Evolutionary conservation across 805 yeast species (phyloP).

Genomic region (Wickerhamiella kurtzmanii): DNA sequence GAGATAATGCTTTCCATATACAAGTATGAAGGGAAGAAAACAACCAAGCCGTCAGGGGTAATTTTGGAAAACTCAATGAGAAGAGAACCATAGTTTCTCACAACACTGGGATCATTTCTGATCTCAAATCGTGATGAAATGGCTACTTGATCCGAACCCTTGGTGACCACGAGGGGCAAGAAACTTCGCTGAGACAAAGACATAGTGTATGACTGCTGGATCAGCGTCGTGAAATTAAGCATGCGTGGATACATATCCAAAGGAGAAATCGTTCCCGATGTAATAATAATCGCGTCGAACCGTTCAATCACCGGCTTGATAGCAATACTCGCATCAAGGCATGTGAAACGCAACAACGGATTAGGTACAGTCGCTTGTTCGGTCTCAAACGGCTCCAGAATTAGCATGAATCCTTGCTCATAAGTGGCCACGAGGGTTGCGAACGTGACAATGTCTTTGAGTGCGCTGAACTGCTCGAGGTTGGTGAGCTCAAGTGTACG

Average conservation of each 20-base stretch:
- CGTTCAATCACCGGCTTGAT: slow-evolving; percentile 93
- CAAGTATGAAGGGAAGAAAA: slow-evolving; percentile 90
- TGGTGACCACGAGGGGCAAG: slow-evolving; percentile 89
- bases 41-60: slow-evolving; percentile 97
- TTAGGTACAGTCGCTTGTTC: slow-evolving; percentile 94
- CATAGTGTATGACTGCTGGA: slow-evolving; percentile 93
- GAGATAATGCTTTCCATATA: slow-evolving; percentile 97
- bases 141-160: slow-evolving; percentile 96
- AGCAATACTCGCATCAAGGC: slow-evolving; percentile 95
- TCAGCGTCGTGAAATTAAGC: slow-evolving; percentile 85
- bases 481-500: slow-evolving; percentile 78
- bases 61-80: slow-evolving; percentile 85
- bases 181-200: slow-evolving; percentile 84
- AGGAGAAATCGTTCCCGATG: slow-evolving; percentile 97
- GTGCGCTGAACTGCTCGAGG: slow-evolving; percentile 81
- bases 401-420: slow-evolving; percentile 82
- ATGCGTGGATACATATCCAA: slow-evolving; percentile 97
- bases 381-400: slow-evolving; percentile 90
- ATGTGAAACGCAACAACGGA: slow-evolving; percentile 84
- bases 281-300: slow-evolving; percentile 82
- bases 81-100: slow-evolving; percentile 88
- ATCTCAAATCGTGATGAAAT: slow-evolving; percentile 93
- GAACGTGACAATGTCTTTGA: slow-evolving; percentile 91
- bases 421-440: slow-evolving; percentile 93
- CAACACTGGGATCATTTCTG: slow-evolving; percentile 94